Evolutionary conservation across 2,329 filamentous ascomycete species (phyloP), one percentile per base, ranked within the genome.

Genomic region (Apiospora aurea): DNA sequence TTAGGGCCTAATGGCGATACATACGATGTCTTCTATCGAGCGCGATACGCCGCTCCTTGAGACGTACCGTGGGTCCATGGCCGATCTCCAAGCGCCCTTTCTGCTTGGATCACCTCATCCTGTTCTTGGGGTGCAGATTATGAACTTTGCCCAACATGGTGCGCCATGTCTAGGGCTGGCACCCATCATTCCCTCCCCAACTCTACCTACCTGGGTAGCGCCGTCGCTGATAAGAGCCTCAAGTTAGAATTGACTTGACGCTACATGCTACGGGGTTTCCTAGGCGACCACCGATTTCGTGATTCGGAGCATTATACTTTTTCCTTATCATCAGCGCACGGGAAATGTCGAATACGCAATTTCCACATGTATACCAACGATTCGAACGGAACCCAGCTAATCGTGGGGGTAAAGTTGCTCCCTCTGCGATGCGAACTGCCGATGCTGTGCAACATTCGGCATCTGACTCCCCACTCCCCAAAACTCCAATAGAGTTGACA

Each of bases 221-320:
- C 14, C 51, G 26, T 34, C 57, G 34, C 34, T 41, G 57, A 64
- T 64, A 64, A 64, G 57, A 64, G 57, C 57, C 57, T 64, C 57
- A 64, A 13, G 34, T 13, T 41, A 34, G 34, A 21, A 38, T 41
- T 51, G n/a, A 24, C 49, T 51, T 51, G 49, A 14, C 49, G 49
- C 49, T 51, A 51, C n/a, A n/a, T n/a, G 7, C 44, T n/a, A 10
- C 18, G 46, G 21, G 24, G 26, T 57, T 10, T 18, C 26, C 13
- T 64, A n/a, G 18, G 24, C 41, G 18, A 41, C 29, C 57, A 24
- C 57, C 11, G n/a, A 16, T n/a, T n/a, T 7, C 10, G 29, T 10
- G 46, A 6, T 14, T 64, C 57, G 57, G 34, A 24, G n/a, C 18
- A 64, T 64, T 64, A 64, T 34, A 41, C 57, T 64, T 64, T 64